These are phyloP conservation scores for Rubus idaeus DNA, from an alignment of 306 rosid genomes.

Conservation along the genomic window DNA sequence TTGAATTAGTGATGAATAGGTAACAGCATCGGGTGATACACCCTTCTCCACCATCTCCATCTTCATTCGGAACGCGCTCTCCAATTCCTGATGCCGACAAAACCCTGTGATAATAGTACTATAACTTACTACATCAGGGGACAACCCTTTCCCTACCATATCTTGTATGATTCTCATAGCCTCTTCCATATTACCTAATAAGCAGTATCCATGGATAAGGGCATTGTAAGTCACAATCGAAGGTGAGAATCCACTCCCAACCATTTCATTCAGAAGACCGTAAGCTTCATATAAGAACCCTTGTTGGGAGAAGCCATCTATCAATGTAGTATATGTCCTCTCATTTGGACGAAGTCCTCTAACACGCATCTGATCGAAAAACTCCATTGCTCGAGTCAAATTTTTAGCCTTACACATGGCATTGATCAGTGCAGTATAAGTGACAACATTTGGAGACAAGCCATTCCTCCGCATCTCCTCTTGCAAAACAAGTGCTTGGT, in stretches of 20 bases:
- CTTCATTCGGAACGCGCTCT: constrained; percentile 65
- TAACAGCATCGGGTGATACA: constrained; percentile 58
- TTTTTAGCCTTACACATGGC: constrained; percentile 81
- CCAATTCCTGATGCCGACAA: constrained; percentile 64
- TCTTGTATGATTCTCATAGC: constrained; percentile 52
- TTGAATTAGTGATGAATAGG: constrained; percentile 76
- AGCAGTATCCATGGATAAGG: constrained; percentile 70
- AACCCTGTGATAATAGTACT: constrained; percentile 80
- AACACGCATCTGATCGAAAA: constrained; percentile 63
- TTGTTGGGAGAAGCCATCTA: constrained; percentile 78
- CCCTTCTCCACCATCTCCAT: constrained; percentile 70
- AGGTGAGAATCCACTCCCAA: constrained; percentile 60
- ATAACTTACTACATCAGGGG: constrained; percentile 76
- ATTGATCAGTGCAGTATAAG: constrained; percentile 75
- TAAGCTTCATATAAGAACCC: constrained; percentile 69
- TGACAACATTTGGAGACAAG: constrained; percentile 72
- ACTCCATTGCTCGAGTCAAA: constrained; percentile 63
- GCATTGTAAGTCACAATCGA: constrained; percentile 78
- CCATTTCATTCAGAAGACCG: constrained; percentile 66
- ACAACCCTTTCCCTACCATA: constrained; percentile 60
- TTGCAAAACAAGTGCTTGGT: constrained; percentile 69
- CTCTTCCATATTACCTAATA: constrained; percentile 67
- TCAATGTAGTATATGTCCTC: constrained; percentile 72
- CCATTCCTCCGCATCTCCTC: constrained; percentile 74
- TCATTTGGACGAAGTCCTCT: constrained; percentile 75